These are phyloP conservation scores for Conticribra weissflogii DNA, from an alignment of 108 stramenopile species.

Conservation along the genomic window DNA sequence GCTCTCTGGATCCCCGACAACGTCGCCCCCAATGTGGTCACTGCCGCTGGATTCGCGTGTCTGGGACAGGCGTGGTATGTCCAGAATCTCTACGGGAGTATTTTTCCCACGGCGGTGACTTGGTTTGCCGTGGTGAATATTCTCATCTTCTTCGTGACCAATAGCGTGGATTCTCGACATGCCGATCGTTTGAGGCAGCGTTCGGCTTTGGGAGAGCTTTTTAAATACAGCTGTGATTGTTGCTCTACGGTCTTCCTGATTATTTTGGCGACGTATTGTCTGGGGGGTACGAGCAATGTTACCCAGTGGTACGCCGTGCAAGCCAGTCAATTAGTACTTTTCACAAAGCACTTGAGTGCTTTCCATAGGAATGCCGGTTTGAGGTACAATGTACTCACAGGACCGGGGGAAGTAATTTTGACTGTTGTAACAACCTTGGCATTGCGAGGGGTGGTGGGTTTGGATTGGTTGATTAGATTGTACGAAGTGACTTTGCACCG, in stretches of 20 bases:
- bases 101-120: conserved; percentile 72
- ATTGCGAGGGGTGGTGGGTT: conserved; percentile 71
- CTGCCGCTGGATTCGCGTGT: conserved; percentile 67
- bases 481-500: conserved; percentile 61
- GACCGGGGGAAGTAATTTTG: conserved; percentile 86
- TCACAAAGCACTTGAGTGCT: conserved; percentile 85
- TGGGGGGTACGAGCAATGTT: conserved; percentile 65
- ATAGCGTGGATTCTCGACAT: conserved; percentile 69
- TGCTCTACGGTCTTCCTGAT: conserved; percentile 81
- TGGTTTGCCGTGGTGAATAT: conserved; percentile 82
- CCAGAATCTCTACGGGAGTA: conserved; percentile 65
- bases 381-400: conserved; percentile 82
- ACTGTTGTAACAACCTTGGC: conserved; percentile 60
- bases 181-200: conserved; percentile 86
- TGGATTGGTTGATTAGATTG: conserved; percentile 71
- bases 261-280: conserved; percentile 78
- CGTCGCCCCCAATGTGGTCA: conserved; percentile 86
- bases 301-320: conserved; percentile 93
- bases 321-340: conserved; percentile 76
- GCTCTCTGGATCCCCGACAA: conserved; percentile 70
- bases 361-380: conserved; percentile 87
- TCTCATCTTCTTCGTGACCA: conserved; percentile 72
- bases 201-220: conserved; percentile 83
- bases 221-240: conserved; percentile 89
- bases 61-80: conserved; percentile 89